Evolutionary conservation across 352 stramenopile species (phyloP), one percentile per base, ranked within the genome.

Genomic region (Aphanomyces cochlioides): DNA sequence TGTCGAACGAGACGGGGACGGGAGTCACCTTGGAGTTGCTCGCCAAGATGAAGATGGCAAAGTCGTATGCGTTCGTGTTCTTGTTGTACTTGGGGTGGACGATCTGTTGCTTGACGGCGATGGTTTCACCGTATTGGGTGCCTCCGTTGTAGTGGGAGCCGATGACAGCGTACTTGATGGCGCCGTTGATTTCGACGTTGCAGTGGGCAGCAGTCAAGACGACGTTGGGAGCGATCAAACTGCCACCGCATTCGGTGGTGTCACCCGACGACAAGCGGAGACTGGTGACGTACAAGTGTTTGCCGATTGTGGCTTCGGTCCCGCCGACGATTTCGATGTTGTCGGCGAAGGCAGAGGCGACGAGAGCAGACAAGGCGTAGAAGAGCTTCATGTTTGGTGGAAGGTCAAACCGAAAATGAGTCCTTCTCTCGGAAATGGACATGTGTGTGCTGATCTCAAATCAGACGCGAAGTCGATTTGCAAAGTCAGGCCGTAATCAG

Each of bases 151-250:
- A 85, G 73, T 87, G 79, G 34, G 81, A 79, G n/a, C 81, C 81
- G 15, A 87, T 73, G 1, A 79, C 78, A 2, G 82, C 79, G 75
- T 84, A 85, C 15, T 75, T 70, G 58, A 82, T 79, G 36, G 69
- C 68, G 28, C 28, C 28, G 28, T 28, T 28, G 28, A 28, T 28
- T n/a, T 72, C 79, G 13, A n/a, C 37, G 47, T 76, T 75, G 72
- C 81, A 92, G 71, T 92, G 82, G 0, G 82, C 81, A 1, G 82
- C 84, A 10, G 81, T 90, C 53, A 92, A 77, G 21, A 92, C 78
- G 58, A 86, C 80, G 45, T 75, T 87, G 34, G 82, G 77, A 10
- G 81, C 82, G 72, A 92, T 88, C 60, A 92, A 81, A 28, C 78
- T 87, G 38, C 73, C 77, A 21, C 75, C 75, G 40, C 77, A 80